Base-by-base conservation (phyloP, 106 monocot species). In the Dendrobium huoshanense region DNA sequence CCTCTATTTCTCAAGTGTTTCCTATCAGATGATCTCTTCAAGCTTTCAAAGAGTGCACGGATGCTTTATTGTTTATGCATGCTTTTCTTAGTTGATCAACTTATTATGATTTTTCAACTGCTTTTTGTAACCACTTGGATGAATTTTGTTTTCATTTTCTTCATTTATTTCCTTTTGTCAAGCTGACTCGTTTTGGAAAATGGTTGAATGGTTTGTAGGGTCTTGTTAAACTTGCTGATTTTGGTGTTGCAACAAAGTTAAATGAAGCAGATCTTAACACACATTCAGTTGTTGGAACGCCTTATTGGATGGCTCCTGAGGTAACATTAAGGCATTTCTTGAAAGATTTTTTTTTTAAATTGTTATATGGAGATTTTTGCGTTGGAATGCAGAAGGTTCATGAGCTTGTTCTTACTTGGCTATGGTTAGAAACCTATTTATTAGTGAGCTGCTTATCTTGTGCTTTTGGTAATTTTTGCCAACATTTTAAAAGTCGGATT, bases 261-360 rank as follows among this genome's bases (percentile, higher is more conserved):
- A 98, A 94, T 77, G 97, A 98, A 77, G 97, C 97, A 54, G 97
- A 98, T 86, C 86, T 98, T 49, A 98, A 98, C 84, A 94, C 97
- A 65, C 97, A 98, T 84, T 98, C 97, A 15, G 97, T 98, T 41
- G 97, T 98, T 91, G 97, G 97, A 79, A 98, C 97, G 41, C 97
- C 97, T 51, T 98, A 98, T 77, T 98, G 97, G 97, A 98, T 98
- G 97, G 97, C 97, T 9, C 97, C 97, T 72, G 97, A 98, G 91
- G 97, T 98, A 88, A 75, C 8, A 77, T 20, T 31, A 42, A n/a
- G 64, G 41, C 13, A 41, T 40, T 42, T 73, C 41, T 13, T 64
- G 64, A 22, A 61, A 72, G 33, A 11, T 29, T 9, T 33, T 68
- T 68, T n/a, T 59, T 59, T 59, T 20, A 33, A 10, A 68, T 68